Base-by-base conservation (phyloP, 2,329 filamentous ascomycete genomes). In the Magnaporthiopsis rhizophila region DNA sequence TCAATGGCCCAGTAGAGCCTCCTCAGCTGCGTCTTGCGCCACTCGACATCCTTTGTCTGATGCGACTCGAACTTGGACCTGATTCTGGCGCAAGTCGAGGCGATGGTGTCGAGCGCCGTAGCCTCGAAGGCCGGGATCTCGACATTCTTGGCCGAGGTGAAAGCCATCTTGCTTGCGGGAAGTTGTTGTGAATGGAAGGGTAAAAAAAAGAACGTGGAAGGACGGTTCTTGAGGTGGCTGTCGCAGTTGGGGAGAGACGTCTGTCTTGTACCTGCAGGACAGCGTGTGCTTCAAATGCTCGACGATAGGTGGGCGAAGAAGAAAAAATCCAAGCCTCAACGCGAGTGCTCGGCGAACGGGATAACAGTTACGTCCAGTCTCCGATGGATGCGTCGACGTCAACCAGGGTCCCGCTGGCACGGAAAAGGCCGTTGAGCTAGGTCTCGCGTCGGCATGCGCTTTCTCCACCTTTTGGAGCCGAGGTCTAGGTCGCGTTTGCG, bases 1-100 rank as follows among this genome's bases (percentile, higher is more conserved):
- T 87, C 87, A 69, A 97, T 76, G 9, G 85, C 92, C 95, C 95
- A 98, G 81, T 97, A 98, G 65, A 98, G 87, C 83, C 92, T 94
- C 70, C 93, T 89, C 66, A 99, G 86, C 82, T 98, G 95, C 64
- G 86, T 82, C 67, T 93, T 81, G 68, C 95, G 88, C 79, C 89
- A 98, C 71, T 91, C 84, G 66, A 97, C 74, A 64, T 91, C 84
- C 73, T 92, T 92, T 58, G 93, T 97, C 78, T 89, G 90, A 75
- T 92, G 88, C 24, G 90, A 84, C 70, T 83, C 82, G 78, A 91
- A 98, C n/a, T 88, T 86, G 62, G 81, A 77, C 72, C 87, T 87
- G 58, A 89, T 78, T 8, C 79, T 83, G 65, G 84, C 80, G 72
- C 87, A 84, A 58, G 83, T 83, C 66, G 75, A 74, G 18, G 86